These are phyloP conservation scores for Blastomyces percursus DNA, from an alignment of 2,329 filamentous ascomycete species.

Conservation along the genomic window DNA sequence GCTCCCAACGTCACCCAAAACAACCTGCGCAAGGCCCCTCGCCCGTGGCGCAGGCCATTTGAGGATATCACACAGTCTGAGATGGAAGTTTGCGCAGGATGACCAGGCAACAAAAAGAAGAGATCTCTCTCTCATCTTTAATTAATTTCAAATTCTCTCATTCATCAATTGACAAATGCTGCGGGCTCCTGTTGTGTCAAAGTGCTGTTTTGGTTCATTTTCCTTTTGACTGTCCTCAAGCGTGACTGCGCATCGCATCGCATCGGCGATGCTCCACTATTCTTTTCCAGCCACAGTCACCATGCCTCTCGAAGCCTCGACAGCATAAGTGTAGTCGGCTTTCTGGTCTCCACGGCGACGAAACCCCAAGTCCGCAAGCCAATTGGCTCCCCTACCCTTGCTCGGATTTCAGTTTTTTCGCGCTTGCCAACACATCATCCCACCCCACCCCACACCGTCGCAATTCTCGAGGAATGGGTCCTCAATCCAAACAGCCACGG, in stretches of 20 bases:
- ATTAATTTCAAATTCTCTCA: background rate
- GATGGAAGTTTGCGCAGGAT: background rate
- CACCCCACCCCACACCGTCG: slow-evolving; percentile 8
- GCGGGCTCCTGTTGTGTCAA: background rate
- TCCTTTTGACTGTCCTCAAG: background rate
- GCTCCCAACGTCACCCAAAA: background rate
- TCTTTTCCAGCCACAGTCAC: background rate
- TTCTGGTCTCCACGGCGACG: slow-evolving; percentile 10
- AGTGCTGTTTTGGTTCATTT: too few species aligned
- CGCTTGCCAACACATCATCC: slow-evolving; percentile 18
- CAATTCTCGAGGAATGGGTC: background rate
- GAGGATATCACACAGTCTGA: background rate
- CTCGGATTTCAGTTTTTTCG: slow-evolving; percentile 8
- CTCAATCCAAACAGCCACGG: background rate
- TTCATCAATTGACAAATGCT: background rate
- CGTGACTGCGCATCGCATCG: background rate
- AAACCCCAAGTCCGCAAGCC: slow-evolving; percentile 3
- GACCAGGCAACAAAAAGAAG: background rate
- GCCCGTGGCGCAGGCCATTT: background rate
- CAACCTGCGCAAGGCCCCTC: background rate
- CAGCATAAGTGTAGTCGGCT: background rate
- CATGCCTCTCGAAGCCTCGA: background rate
- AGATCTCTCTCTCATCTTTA: background rate
- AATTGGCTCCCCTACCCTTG: slow-evolving; percentile 3
- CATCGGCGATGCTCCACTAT: background rate